phyloP scores from a whole-genome alignment of 2,329 filamentous ascomycete species.

The Chaetomium globosum region DNA sequence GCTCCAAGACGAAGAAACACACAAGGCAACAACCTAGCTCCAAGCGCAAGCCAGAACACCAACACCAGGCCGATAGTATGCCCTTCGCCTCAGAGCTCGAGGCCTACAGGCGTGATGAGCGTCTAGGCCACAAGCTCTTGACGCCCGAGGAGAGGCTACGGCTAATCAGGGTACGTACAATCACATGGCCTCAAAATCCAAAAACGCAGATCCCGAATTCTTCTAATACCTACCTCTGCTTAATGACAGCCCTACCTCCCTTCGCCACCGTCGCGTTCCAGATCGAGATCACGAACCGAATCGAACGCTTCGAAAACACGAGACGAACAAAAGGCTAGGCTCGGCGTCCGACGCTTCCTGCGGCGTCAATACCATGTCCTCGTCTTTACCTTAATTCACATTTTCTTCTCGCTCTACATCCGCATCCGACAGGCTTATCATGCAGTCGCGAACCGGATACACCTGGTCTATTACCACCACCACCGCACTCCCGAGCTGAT shows the following conservation, averaged over 20 bases:
- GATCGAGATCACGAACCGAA: conserved; percentile 35
- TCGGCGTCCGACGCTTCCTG: conserved; percentile 65
- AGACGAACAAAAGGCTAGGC: conserved; percentile 44
- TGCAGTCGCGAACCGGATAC: conserved; percentile 72
- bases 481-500: conserved; percentile 94
- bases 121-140: conserved; percentile 47
- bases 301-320: conserved; percentile 34
- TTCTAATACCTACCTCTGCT: not conserved
- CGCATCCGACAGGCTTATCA: conserved; percentile 79
- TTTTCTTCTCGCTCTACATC: conserved; percentile 85
- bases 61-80: conserved; percentile 39
- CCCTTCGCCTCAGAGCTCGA: conserved; percentile 45
- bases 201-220: not conserved
- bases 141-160: conserved; percentile 50
- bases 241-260: conserved; percentile 43
- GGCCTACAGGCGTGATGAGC: conserved; percentile 52
- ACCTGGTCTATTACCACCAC: conserved; percentile 88
- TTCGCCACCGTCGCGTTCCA: conserved; percentile 38
- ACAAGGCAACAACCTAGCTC: not conserved
- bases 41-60: not conserved
- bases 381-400: conserved; percentile 71
- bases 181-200: conserved; percentile 26
- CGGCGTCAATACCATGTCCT: conserved; percentile 65
- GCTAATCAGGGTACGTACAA: conserved; percentile 48
- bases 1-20: not conserved